Evolutionary conservation across 192 early-diverging fungal genomes (phyloP), one percentile per base, ranked within the genome.

Genomic region (Backusella australiensis): DNA sequence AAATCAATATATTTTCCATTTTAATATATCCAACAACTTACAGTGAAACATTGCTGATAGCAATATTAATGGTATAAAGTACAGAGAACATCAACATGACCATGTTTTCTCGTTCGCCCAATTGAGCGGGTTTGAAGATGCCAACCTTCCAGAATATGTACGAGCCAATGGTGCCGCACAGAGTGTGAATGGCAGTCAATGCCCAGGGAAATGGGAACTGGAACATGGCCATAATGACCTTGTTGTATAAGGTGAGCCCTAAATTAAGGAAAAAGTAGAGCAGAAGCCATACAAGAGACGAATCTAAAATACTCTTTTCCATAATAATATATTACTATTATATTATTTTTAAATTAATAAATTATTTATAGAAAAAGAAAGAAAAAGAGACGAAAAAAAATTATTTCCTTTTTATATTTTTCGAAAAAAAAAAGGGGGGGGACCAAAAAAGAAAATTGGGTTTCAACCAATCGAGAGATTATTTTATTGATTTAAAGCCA

Each of bases 61-160:
- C 94, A 79, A 97, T 96, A 75, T 97, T 97, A 78, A 93, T 88
- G 0, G 94, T 97, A 77, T 95, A 97, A 1, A 97, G 89, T 34
- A 94, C 82, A 12, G 94, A 95, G 79, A 95, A 97, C 69, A 90
- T 82, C 72, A 91, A 75, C 85, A 97, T 88, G 41, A 90, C 77
- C 81, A 87, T 84, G 70, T 83, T 86, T 66, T 94, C 92, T 17
- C 84, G 79, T 41, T 77, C 78, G n/a, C 84, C 85, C 2, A 94
- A 83, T 2, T 78, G 68, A 32, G 76, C 71, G 15, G 91, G 92
- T 17, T 81, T 85, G 59, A 91, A 90, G 6, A 83, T 59, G 3
- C 88, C 91, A 14, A 80, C 39, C 67, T 69, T 75, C 34, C 77
- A 86, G 67, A 88, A 84, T 34, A 83, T 23, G 35, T 85, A 82